These are phyloP conservation scores for Cutaneotrichosporon curvatum DNA, from an alignment of 1,284 basidiomycete genomes.

Conservation along the genomic window DNA sequence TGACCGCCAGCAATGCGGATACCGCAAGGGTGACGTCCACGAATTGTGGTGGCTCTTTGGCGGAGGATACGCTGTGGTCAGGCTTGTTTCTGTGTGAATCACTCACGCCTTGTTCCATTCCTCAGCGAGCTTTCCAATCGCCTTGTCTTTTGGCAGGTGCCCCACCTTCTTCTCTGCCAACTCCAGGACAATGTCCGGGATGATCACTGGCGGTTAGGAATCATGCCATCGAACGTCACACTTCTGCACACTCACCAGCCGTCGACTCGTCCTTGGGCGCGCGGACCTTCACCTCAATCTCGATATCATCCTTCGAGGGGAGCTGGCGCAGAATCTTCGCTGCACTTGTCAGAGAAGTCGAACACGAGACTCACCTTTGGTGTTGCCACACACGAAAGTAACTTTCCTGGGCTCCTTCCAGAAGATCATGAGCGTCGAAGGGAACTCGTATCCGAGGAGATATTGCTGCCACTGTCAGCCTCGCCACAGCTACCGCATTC, in stretches of 20 bases:
- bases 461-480: conserved; percentile 65
- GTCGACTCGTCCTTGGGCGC: conserved; percentile 39
- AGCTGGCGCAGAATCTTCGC: conserved; percentile 44
- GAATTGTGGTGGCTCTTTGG: conserved; percentile 53
- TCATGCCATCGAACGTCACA: background rate
- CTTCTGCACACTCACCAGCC: conserved; percentile 20
- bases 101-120: conserved; percentile 51
- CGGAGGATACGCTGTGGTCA: conserved; percentile 19
- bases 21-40: conserved; percentile 71
- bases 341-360: conserved; percentile 7
- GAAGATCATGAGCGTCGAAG: conserved; percentile 82
- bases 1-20: conserved; percentile 72
- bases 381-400: conserved; percentile 74
- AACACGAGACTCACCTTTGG: conserved; percentile 60
- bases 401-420: conserved; percentile 55
- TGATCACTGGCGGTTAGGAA: conserved; percentile 18
- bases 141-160: conserved; percentile 43
- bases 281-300: conserved; percentile 35
- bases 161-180: conserved; percentile 39
- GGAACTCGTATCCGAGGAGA: conserved; percentile 94
- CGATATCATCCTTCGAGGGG: conserved; percentile 24
- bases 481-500: background rate
- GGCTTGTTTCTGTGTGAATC: background rate
- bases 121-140: conserved; percentile 41
- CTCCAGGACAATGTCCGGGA: conserved; percentile 31